Evolutionary conservation across 371 early-diverging fungal species (phyloP), one percentile per base, ranked within the genome.

Genomic region (Mucor mucedo): DNA sequence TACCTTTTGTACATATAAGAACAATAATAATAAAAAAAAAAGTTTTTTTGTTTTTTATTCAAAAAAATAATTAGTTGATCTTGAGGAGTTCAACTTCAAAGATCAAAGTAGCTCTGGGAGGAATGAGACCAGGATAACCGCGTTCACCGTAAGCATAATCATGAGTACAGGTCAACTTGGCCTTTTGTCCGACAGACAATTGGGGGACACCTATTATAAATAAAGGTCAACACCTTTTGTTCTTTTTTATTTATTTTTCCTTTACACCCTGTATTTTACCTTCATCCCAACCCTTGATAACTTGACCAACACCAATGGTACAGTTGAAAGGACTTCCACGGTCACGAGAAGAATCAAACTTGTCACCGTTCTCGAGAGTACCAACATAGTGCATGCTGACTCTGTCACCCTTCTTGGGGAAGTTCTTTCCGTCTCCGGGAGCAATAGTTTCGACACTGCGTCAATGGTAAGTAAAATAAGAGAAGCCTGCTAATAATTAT

Each of bases 231-330:
- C 27, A 13, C 10, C 28, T n/a, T 45, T 14, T 21, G 21, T 9
- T 50, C 21, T 41, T 50, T 29, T 14, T 3, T 33, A 28, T 6
- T 44, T 48, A 21, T 35, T 56, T 21, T 13, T 53, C 5, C 35
- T 21, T 21, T n/a, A 21, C 21, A 16, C 35, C n/a, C 29, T 50
- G 7, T 52, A 2, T 13, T 41, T 52, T 73, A 75, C 79, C 91
- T 73, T 85, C 84, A 69, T 85, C 86, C 86, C 86, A 86, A 68
- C 95, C 97, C 66, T 80, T 77, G 82, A 98, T 98, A 73, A 98
- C 95, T 67, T 84, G 88, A n/a, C 95, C 95, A 45, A 93, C 90
- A 70, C 98, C 98, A 66, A 98, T 96, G 38, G 66, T 69, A 82
- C 87, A 87, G 21, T 67, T 71, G 72, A 98, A 96, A 52, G 95